phyloP scores from a whole-genome alignment of 106 monocot genomes.

The Dioscorea alata region DNA sequence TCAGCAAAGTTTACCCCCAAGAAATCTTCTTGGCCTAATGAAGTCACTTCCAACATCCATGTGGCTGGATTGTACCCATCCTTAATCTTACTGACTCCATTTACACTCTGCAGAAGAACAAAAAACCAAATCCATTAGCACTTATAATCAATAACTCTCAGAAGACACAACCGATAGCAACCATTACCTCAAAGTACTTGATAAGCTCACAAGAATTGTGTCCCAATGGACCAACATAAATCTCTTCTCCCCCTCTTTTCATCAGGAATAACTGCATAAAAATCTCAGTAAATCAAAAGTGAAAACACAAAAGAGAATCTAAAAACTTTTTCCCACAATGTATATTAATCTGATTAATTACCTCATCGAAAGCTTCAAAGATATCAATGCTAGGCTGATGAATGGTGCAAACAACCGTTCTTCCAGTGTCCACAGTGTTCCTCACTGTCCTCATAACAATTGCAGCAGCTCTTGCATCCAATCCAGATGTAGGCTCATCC shows the following conservation, averaged over 20 bases:
- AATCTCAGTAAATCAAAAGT: neutral
- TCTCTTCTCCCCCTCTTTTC: constrained; percentile 6
- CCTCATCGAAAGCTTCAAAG: constrained; percentile 62
- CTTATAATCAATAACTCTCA: no score
- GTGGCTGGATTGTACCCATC: constrained; percentile 2
- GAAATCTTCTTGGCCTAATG: neutral
- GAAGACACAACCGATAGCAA: no score
- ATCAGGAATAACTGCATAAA: neutral
- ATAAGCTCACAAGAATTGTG: neutral
- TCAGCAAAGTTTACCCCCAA: neutral
- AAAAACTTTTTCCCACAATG: no score
- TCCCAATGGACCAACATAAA: constrained; percentile 1
- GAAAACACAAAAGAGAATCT: no score
- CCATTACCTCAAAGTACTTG: neutral
- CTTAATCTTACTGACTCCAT: constrained; percentile 2
- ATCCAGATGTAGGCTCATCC: constrained; percentile 62
- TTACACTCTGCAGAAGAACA: neutral
- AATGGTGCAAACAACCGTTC: constrained; percentile 63
- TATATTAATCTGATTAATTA: neutral
- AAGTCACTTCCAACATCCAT: constrained; percentile 5
- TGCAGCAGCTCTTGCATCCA: constrained; percentile 64
- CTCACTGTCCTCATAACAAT: constrained; percentile 66
- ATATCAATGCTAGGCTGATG: constrained; percentile 64
- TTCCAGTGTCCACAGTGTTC: constrained; percentile 60
- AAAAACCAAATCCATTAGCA: no score